Base-by-base conservation (phyloP, 345 rosid species). In the Anastatica hierochuntica region DNA sequence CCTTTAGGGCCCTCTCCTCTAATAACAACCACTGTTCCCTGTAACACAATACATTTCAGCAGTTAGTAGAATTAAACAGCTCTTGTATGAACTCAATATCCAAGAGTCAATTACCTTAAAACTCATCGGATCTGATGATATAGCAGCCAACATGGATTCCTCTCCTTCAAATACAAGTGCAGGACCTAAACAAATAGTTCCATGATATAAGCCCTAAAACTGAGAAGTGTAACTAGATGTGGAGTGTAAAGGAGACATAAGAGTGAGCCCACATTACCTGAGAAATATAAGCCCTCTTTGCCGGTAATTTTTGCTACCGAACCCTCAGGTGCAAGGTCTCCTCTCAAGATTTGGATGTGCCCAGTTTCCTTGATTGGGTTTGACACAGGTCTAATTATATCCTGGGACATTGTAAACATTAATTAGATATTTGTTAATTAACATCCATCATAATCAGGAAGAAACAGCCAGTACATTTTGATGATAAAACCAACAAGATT, bases 1-100 rank as follows among this genome's bases (percentile, higher is more conserved):
- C 99, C 99, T 62, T 83, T 88, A 33, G 99, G 99, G 27, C 99
- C 99, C 62, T 94, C 99, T 69, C 81, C 95, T 77, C 94, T 83
- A 29, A 85, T 94, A 43, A 94, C 79, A 21, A 88, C 81, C 20
- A 88, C 99, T 72, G 79, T 94, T 42, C 94, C 99, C 99, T 94
- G 72, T 24, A 47, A 51, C 35, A 62, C 16, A 33, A 69, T 42
- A 43, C 26, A 52, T 26, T 64, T 42, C 26, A 68, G 23, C 16
- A 55, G 50, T 44, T 4, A 3, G 9, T 20, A 43, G 11, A 54
- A 42, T 14, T 33, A 53, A 48, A 4, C 15, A 48, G n/a, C 16
- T 36, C 14, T 15, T 8, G 62, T 16, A 21, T 17, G 9, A 53
- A 38, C 43, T 43, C 23, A 4, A 18, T 34, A 55, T 42, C 10